A percentile compares a stretch with the other conserved stretches of the same genome.
Evolutionary conservation across 2,329 filamentous ascomycete genomes (phyloP).

Genomic region (Microthyrium microscopicum): DNA sequence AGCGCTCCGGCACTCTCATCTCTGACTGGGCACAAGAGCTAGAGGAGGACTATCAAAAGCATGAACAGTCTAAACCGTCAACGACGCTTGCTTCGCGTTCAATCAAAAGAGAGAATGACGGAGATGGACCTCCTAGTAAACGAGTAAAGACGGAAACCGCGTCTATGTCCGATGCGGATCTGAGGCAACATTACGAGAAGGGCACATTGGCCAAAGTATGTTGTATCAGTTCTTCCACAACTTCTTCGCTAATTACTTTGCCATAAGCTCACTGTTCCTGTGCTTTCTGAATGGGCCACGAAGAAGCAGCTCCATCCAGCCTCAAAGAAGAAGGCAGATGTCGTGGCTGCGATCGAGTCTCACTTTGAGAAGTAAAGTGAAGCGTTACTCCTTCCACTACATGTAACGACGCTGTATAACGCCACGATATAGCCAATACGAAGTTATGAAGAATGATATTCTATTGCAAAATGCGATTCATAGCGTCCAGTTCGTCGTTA

Average conservation of each 20-base stretch:
- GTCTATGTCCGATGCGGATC: conserved; percentile 19
- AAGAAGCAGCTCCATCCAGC: conserved; percentile 2
- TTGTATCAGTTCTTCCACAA: conserved; percentile 2
- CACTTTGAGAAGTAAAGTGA: conserved; percentile 8
- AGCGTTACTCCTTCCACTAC: no score
- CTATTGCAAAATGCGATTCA: no score
- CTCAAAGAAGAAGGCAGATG: conserved; percentile 16
- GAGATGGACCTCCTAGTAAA: conserved; percentile 20
- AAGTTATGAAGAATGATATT: no score
- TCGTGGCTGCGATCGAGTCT: conserved; percentile 14
- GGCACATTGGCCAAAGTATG: conserved; percentile 25
- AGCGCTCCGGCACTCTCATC: conserved; percentile 61
- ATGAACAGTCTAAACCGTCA: conserved; percentile 22
- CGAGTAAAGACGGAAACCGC: conserved; percentile 25
- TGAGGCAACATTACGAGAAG: conserved; percentile 27
- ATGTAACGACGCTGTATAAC: no score
- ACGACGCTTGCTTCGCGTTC: conserved; percentile 24
- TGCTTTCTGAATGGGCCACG: conserved; percentile 17
- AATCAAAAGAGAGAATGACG: conserved; percentile 27
- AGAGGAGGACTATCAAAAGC: conserved; percentile 36
- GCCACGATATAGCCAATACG: no score
- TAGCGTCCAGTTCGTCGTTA: no score
- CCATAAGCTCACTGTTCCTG: conserved; percentile 16
- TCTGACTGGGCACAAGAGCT: conserved; percentile 59
- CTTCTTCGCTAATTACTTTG: not conserved